These are phyloP conservation scores for Polytrichum commune DNA, from an alignment of 225 moss, liverwort and hornwort species.

Conservation along the genomic window DNA sequence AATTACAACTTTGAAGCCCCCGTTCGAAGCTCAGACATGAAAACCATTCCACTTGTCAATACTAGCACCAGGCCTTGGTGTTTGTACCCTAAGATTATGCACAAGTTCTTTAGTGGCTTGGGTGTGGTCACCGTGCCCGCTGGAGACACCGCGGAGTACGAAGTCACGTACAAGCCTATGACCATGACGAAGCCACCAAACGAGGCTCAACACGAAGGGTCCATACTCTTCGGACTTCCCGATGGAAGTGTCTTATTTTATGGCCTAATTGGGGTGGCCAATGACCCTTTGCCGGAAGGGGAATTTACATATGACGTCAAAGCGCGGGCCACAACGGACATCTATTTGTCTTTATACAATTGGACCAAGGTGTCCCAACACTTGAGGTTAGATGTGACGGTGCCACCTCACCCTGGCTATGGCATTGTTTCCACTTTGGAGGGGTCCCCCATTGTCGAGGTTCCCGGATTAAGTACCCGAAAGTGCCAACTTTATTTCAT, in stretches of 20 bases:
- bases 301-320: constrained; percentile 57
- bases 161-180: constrained; percentile 56
- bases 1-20: constrained; percentile 57
- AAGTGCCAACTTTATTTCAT: constrained; percentile 61
- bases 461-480: constrained; percentile 48
- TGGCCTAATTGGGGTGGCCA: constrained; percentile 53
- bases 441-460: constrained; percentile 67
- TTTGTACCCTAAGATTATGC: constrained; percentile 62
- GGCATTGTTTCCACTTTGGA: constrained; percentile 36
- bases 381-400: constrained; percentile 37
- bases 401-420: constrained; percentile 36
- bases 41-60: constrained; percentile 64
- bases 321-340: constrained; percentile 33
- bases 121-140: constrained; percentile 37
- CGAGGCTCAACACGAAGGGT: constrained; percentile 60
- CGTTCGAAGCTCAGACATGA: constrained; percentile 53
- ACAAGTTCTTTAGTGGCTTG: constrained; percentile 52
- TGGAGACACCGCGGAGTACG: constrained; percentile 39
- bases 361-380: constrained; percentile 71
- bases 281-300: constrained; percentile 60
- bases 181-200: constrained; percentile 38
- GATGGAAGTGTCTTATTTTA: constrained; percentile 55
- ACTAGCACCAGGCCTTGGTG: constrained; percentile 50
- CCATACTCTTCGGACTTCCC: constrained; percentile 65
- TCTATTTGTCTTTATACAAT: constrained; percentile 54